These are phyloP conservation scores for Mimosa bimucronata DNA, from an alignment of 306 rosid genomes.

Conservation along the genomic window DNA sequence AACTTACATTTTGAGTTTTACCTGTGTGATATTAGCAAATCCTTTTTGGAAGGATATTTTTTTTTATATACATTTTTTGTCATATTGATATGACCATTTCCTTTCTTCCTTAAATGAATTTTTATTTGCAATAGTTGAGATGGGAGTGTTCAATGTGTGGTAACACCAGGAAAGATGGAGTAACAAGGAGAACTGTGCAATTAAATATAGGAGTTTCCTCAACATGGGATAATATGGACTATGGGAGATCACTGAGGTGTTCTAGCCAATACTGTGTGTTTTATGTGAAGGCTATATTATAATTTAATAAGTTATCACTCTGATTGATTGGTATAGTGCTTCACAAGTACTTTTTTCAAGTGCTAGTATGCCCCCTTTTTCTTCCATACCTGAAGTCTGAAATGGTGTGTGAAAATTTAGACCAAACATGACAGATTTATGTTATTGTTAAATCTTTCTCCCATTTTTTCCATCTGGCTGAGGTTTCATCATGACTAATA, in stretches of 20 bases:
- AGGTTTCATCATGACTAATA: conserved; percentile 25
- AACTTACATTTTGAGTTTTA: conserved; percentile 20
- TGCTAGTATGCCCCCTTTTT: neutral
- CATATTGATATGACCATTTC: neutral
- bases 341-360: neutral
- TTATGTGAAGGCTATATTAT: neutral
- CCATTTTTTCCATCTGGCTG: neutral
- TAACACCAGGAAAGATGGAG: conserved; percentile 3
- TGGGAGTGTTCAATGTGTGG: neutral
- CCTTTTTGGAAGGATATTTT: conserved; percentile 29
- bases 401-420: conserved; percentile 14
- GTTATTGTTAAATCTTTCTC: conserved; percentile 1
- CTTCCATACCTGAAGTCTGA: conserved; percentile 21
- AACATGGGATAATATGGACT: conserved; percentile 9
- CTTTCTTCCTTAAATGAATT: conserved; percentile 1
- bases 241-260: neutral
- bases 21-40: conserved; percentile 21
- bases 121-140: neutral
- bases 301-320: neutral
- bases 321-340: conserved; percentile 4
- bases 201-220: neutral
- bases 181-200: conserved; percentile 5
- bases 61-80: too few species aligned
- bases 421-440: conserved; percentile 20
- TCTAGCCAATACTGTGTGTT: neutral